Base-by-base conservation (phyloP, 495 filamentous ascomycete genomes). In the Xylaria palmicola region DNA sequence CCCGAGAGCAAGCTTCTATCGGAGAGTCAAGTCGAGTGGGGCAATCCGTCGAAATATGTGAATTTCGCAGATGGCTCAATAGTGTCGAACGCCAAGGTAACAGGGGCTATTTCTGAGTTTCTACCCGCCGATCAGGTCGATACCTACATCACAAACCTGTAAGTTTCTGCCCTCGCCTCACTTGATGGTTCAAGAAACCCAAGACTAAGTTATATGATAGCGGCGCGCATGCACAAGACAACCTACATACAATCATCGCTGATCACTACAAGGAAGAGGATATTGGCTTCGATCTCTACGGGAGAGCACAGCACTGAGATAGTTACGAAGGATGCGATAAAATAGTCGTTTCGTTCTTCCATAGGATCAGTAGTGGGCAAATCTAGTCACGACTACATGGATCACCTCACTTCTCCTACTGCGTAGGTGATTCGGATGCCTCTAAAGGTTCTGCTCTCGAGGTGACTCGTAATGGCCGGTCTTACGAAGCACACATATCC, bases 71-170 rank as follows among this genome's bases (percentile, higher is more conserved):
- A 96, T 51, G 90, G 89, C 6, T 79, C 84, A 24, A 77, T 92
- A 56, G 85, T 94, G 48, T 85, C 90, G 7, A 83, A 86, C 66
- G 82, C 94, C 41, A 87, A 91, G 62, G 83, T 96, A 1, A 84
- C 87, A 61, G 94, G 92, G 73, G 90, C 90, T 9, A 67, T 93
- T 20, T 89, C 86, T 51, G 92, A 96, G 68, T 93, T 92, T 67
- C 85, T 97, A 10, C 87, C 88, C 2, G 84, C 89, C 7, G 89
- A 93, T 58, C 74, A 93, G 57, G 83, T 97, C 29, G 89, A 94
- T 67, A 83, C 94, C 36, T 96, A 96, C 69, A 88, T 97, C 63
- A 96, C 93, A 9, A 97, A 97, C 74, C 75, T 97, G 90, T 93
- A 79, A 81, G 90, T 85, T 51, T n/a, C n/a, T n/a, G n/a, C n/a